Percentiles rank a stretch among this genome's conserved stretches.
Evolutionary conservation across 2,329 filamentous ascomycete genomes (phyloP).

Genomic region (Catunica adiposa): DNA sequence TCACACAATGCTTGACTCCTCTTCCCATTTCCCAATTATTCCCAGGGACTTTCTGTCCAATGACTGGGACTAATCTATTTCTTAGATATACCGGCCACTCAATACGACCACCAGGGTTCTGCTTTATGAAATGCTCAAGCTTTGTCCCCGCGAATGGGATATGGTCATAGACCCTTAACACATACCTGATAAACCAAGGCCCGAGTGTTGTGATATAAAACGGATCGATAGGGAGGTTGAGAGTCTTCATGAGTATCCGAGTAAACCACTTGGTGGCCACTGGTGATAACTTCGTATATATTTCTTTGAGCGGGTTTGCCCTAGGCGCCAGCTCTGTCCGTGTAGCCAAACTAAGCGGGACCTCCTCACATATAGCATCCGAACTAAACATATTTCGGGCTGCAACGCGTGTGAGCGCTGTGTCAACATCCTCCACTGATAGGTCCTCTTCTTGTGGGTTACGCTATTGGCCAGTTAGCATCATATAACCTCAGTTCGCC

Average conservation of each 20-base stretch:
- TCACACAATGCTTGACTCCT: constrained; percentile 58
- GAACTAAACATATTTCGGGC: too few species aligned
- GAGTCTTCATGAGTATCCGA: constrained; percentile 59
- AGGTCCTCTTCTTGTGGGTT: constrained; percentile 23
- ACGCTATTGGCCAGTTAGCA: constrained; percentile 48
- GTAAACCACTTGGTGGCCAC: constrained; percentile 77
- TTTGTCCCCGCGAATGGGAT: constrained; percentile 43
- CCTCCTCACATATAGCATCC: constrained; percentile 50
- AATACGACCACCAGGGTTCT: not conserved
- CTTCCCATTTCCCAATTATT: constrained; percentile 49
- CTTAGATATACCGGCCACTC: constrained; percentile 16
- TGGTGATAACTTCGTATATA: constrained; percentile 19
- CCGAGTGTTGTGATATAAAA: constrained; percentile 39
- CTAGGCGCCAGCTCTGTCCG: constrained; percentile 25
- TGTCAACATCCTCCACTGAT: too few species aligned
- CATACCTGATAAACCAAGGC: constrained; percentile 52
- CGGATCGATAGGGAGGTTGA: constrained; percentile 47
- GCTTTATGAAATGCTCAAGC: constrained; percentile 25
- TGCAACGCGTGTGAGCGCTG: too few species aligned
- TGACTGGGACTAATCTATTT: constrained; percentile 31
- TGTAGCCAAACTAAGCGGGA: constrained; percentile 40
- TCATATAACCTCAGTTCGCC: constrained; percentile 46
- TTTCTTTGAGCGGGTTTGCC: not conserved
- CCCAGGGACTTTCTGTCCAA: constrained; percentile 48
- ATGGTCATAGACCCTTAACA: constrained; percentile 54